Percentiles rank a stretch among this genome's conserved stretches.
These are phyloP conservation scores for Termitomyces sp. DNA, from an alignment of 768 basidiomycete species.

Conservation along the genomic window DNA sequence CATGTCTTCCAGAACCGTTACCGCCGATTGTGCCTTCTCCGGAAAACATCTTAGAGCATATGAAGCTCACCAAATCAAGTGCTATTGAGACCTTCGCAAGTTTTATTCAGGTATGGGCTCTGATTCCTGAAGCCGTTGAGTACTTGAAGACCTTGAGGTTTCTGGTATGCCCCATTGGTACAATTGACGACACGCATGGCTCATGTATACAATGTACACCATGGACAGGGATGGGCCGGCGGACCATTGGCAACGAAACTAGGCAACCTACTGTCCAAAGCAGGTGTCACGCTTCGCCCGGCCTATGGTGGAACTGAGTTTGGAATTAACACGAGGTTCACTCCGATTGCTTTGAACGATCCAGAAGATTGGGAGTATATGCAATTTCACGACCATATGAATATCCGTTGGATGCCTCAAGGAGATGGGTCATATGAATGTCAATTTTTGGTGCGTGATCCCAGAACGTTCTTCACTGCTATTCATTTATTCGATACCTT, in stretches of 20 bases:
- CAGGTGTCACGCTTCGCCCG: conserved; percentile 8
- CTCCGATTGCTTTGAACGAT: conserved; percentile 10
- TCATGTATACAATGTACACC: background rate
- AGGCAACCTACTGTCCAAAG: conserved; percentile 6
- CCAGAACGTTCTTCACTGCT: background rate
- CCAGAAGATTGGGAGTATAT: conserved; percentile 16
- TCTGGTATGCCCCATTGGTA: conserved; percentile 1
- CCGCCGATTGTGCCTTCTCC: conserved; percentile 15
- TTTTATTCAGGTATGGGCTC: conserved; percentile 32
- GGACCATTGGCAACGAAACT: conserved; percentile 8
- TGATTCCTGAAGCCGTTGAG: conserved; percentile 18
- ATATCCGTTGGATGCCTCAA: conserved; percentile 23
- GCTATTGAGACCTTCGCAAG: conserved; percentile 30
- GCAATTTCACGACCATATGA: conserved; percentile 8
- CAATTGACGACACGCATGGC: background rate
- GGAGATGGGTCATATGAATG: conserved; percentile 26
- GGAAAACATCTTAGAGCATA: conserved; percentile 31
- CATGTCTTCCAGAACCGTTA: conserved; percentile 8
- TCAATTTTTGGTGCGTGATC: conserved; percentile 27
- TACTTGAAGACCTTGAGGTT: conserved; percentile 7
- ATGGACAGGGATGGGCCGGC: conserved; percentile 9
- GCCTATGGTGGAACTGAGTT: conserved; percentile 14
- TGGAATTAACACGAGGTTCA: conserved; percentile 6
- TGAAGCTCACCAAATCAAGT: conserved; percentile 21
- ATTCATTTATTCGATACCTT: background rate